These are phyloP conservation scores for Rhytidhysteron rufulum DNA, from an alignment of 2,329 filamentous ascomycete species.

Conservation along the genomic window DNA sequence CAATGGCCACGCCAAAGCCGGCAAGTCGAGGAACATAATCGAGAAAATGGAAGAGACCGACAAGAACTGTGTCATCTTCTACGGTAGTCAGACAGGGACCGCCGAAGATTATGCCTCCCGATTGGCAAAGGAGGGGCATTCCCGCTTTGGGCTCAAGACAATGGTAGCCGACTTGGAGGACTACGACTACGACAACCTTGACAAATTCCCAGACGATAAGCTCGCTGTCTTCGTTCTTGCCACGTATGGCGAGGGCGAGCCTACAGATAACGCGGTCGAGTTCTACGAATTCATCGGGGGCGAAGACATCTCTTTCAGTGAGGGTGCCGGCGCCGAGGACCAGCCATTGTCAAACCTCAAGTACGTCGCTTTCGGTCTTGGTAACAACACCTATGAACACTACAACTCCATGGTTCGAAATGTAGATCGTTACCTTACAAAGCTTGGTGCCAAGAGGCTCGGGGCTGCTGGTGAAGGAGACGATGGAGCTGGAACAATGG, in stretches of 20 bases:
- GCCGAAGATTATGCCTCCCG: conserved; percentile 97
- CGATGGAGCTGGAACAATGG: conserved; percentile 97
- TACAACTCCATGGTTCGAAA: conserved; percentile 98
- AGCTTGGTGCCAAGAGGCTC: conserved; percentile 78
- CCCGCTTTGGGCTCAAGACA: conserved; percentile 91
- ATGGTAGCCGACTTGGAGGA: conserved; percentile 99
- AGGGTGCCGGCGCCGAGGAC: conserved; percentile 59
- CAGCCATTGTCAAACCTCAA: conserved; percentile 77
- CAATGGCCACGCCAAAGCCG: conserved; percentile 64
- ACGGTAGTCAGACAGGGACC: conserved; percentile 96
- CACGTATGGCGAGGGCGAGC: conserved; percentile 97
- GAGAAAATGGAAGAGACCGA: conserved; percentile 93
- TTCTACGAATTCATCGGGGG: conserved; percentile 94
- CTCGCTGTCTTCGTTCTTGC: conserved; percentile 92
- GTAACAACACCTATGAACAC: conserved; percentile 99
- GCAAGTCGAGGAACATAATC: conserved; percentile 85
- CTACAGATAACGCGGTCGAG: conserved; percentile 96
- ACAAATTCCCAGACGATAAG: conserved; percentile 84
- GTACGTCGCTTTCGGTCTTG: conserved; percentile 92
- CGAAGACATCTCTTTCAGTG: conserved; percentile 78
- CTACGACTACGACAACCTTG: conserved; percentile 93
- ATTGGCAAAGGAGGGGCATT: conserved; percentile 94
- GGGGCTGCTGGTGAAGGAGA: conserved; percentile 91
- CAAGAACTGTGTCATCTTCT: conserved; percentile 98
- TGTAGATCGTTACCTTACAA: conserved; percentile 75